Conservation (phyloP, 179 eudicot species). For the Spergularia azorica region DNA sequence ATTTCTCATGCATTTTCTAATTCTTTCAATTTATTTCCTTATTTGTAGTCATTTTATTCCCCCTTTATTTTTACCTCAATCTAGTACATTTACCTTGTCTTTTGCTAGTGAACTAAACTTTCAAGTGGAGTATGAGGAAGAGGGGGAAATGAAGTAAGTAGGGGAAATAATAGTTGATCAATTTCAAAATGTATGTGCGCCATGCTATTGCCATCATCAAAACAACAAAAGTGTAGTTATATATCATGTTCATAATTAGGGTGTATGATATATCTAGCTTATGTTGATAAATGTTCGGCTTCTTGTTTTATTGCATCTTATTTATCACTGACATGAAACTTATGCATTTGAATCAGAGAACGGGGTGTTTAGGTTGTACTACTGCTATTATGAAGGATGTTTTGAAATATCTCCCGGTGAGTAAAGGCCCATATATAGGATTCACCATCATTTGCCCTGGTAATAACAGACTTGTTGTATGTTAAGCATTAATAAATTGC, state of each 20-base stretch:
- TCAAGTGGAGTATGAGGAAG: no score
- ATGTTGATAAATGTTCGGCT: background rate
- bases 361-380: constrained; percentile 69
- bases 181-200: no score
- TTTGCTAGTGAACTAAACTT: no score
- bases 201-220: no score
- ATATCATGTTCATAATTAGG: background rate
- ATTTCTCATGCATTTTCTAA: no score
- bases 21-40: no score
- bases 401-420: constrained; percentile 59
- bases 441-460: background rate
- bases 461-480: background rate
- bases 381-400: constrained; percentile 62
- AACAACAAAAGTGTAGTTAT: no score
- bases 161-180: no score
- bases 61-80: no score
- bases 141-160: no score
- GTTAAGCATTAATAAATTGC: background rate
- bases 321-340: constrained; percentile 4
- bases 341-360: constrained; percentile 32
- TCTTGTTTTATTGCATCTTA: constrained; percentile 2
- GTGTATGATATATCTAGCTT: background rate
- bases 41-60: no score
- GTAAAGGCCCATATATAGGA: constrained; percentile 19
- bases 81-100: no score